These are phyloP conservation scores for Ascocoryne sarcoides DNA, from an alignment of 2,329 filamentous ascomycete species.

Conservation along the genomic window DNA sequence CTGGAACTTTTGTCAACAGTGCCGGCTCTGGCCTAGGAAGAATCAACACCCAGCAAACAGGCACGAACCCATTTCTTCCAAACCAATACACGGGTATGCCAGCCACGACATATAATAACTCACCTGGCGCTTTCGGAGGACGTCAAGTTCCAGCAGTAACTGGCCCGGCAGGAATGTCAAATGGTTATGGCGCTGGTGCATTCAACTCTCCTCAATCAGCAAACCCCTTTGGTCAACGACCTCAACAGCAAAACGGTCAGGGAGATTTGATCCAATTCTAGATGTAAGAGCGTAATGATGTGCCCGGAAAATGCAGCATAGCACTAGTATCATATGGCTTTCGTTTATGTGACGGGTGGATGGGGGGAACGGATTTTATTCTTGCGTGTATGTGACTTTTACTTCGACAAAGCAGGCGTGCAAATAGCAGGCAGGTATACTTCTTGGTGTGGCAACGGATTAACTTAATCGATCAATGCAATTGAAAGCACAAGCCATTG, in stretches of 20 bases:
- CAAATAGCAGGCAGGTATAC: no score
- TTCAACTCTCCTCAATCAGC: constrained; percentile 29
- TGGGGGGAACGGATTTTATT: not conserved
- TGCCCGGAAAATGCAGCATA: not conserved
- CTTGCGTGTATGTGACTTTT: not conserved
- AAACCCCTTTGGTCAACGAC: constrained; percentile 51
- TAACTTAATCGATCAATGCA: no score
- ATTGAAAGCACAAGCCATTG: no score
- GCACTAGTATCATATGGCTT: not conserved
- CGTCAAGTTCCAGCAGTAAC: constrained; percentile 46
- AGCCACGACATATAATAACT: constrained; percentile 43
- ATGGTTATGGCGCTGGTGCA: constrained; percentile 35
- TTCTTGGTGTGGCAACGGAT: no score
- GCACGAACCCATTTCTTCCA: constrained; percentile 82
- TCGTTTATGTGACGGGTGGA: not conserved
- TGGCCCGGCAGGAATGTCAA: constrained; percentile 44
- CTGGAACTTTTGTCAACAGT: constrained; percentile 93
- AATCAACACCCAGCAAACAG: constrained; percentile 50
- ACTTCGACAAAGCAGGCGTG: not conserved
- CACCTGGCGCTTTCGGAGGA: constrained; percentile 18
- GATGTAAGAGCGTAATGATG: not conserved
- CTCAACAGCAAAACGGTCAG: constrained; percentile 34
- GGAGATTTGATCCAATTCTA: constrained; percentile 29
- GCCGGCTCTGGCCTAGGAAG: constrained; percentile 71
- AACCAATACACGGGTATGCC: constrained; percentile 77